Evolutionary conservation across 2,329 filamentous ascomycete species (phyloP), one percentile per base, ranked within the genome.

Genomic region (Zelopaecilomyces penicillatus): DNA sequence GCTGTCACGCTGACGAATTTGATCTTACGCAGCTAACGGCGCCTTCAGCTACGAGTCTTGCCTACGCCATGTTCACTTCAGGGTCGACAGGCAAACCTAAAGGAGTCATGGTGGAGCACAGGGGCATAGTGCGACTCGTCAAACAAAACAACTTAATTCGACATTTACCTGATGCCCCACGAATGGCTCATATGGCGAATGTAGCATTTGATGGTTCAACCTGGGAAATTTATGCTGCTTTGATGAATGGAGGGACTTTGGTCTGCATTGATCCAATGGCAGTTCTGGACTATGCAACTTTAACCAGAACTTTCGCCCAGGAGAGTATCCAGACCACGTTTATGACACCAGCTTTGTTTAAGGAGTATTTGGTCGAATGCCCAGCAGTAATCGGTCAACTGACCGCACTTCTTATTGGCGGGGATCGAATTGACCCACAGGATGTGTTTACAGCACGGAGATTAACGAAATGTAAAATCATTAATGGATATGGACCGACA

Each of bases 401-500:
- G 27, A 7, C 39, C 5, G 12, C 36, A 5, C 36, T 44, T 5
- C 28, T 29, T 33, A 30, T 44, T 29, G 31, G n/a, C 4, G 42
- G 42, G 5, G 42, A 39, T 10, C 29, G 35, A 26, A 26, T 31
- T 34, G 42, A 39, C 11, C 9, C 36, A 33, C 30, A 44, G 5
- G 42, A 44, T 29, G 12, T 39, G 30, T 26, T 30, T 4, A 30
- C n/a, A 4, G 35, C 31, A 12, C 36, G 29, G n/a, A 10, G 11
- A 10, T 30, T 44, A 12, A 39, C 35, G 6, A 38, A 39, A 30
- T 36, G 12, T 11, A n/a, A 39, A 7, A n/a, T 44, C 12, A 26
- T 35, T 26, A 50, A 43, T 27, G 50, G 19, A 8, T 54, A 55
- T 37, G 54, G 54, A 4, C 54, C 52, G 5, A 54, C 54, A 3